Conservation (phyloP, 1,284 basidiomycete species). For the Fomitopsis schrenkii region DNA sequence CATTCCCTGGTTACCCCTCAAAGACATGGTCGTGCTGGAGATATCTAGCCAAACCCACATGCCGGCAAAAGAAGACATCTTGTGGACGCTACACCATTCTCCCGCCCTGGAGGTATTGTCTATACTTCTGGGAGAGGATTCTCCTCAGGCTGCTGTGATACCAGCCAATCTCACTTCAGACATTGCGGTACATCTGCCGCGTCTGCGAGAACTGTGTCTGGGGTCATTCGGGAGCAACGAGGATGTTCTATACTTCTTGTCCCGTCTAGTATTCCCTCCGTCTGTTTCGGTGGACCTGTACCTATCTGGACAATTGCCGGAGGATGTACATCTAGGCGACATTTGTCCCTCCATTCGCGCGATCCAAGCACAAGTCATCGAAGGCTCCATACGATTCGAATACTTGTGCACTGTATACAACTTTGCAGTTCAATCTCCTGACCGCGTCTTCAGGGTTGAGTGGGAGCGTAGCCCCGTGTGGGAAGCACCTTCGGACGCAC, state of each 20-base stretch:
- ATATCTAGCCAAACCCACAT: not conserved
- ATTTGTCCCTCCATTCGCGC: not conserved
- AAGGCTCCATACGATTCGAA: not conserved
- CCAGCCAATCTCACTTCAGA: not conserved
- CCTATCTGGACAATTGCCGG: not conserved
- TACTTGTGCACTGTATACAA: not conserved
- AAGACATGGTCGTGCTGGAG: not conserved
- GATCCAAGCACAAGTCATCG: not conserved
- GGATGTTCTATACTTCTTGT: not conserved
- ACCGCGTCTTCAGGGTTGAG: not conserved
- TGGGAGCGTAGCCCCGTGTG: too few relatives aligned
- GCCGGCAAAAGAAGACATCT: not conserved
- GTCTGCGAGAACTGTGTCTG: not conserved
- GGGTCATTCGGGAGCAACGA: not conserved
- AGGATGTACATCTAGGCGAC: not conserved
- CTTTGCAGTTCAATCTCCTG: not conserved
- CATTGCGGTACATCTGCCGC: not conserved
- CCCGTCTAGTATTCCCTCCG: not conserved
- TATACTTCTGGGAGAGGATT: not conserved
- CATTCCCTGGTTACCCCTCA: constrained; percentile 1
- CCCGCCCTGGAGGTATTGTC: not conserved
- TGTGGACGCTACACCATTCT: not conserved
- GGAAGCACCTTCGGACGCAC: too few relatives aligned
- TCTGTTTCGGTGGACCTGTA: not conserved
- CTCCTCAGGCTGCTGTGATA: not conserved